Percentiles rank a stretch among this genome's conserved stretches.
Evolutionary conservation across 2,329 filamentous ascomycete species (phyloP).

Genomic region (Sarocladium strictum): DNA sequence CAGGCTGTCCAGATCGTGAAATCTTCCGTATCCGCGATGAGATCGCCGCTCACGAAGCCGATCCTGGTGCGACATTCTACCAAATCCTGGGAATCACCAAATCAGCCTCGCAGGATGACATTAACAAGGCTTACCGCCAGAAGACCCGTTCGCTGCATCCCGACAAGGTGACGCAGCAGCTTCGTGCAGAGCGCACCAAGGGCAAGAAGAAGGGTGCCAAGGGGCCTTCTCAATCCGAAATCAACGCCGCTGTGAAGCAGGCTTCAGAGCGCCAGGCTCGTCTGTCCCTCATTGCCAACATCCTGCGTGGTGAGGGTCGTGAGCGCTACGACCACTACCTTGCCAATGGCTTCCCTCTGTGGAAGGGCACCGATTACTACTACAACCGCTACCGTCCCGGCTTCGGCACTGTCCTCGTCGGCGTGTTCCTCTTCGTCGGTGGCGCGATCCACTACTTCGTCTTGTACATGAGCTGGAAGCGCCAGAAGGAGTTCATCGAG

Average conservation of each 20-base stretch:
- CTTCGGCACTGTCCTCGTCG: conserved; percentile 74
- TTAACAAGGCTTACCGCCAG: conserved; percentile 91
- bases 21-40: conserved; percentile 96
- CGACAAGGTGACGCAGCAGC: conserved; percentile 87
- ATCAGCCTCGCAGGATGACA: conserved; percentile 74
- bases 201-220: conserved; percentile 57
- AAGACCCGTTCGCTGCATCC: conserved; percentile 79
- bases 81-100: conserved; percentile 76
- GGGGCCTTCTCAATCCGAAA: conserved; percentile 65
- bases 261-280: conserved; percentile 80
- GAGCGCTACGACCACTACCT: conserved; percentile 95
- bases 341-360: conserved; percentile 84
- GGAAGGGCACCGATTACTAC: conserved; percentile 98
- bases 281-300: conserved; percentile 76
- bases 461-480: conserved; percentile 80
- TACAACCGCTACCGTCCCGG: conserved; percentile 91
- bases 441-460: conserved; percentile 84
- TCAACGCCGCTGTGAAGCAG: conserved; percentile 71
- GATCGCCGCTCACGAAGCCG: conserved; percentile 69
- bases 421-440: conserved; percentile 75
- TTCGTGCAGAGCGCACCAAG: conserved; percentile 63
- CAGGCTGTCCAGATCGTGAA: conserved; percentile 67
- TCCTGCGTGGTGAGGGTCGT: conserved; percentile 73
- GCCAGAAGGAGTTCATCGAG: conserved; percentile 85
- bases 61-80: conserved; percentile 82